Percentiles rank a stretch among this genome's conserved stretches.
phyloP scores from a whole-genome alignment of 192 early-diverging fungal genomes.

The Chytriomyces sp. region DNA sequence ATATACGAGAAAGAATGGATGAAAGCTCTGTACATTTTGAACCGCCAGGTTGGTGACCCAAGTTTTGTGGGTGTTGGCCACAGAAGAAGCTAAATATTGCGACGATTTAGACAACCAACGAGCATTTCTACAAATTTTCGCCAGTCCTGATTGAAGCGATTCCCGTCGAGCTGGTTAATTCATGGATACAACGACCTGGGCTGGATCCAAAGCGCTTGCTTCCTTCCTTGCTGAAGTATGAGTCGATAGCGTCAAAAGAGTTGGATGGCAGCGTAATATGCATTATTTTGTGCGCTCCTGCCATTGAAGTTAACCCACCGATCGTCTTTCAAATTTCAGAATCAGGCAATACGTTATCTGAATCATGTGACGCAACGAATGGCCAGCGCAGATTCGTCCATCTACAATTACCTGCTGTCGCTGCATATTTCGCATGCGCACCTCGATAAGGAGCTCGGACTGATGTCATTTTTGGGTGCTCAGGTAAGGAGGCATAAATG shows the following conservation, averaged over 20 bases:
- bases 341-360: constrained; percentile 90
- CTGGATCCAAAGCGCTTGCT: constrained; percentile 84
- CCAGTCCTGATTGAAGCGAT: constrained; percentile 82
- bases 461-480: constrained; percentile 78
- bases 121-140: constrained; percentile 88
- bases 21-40: constrained; percentile 78
- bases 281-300: constrained; percentile 6
- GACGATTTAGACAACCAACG: constrained; percentile 62
- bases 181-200: constrained; percentile 84
- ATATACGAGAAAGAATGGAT: constrained; percentile 76
- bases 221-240: constrained; percentile 86
- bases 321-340: constrained; percentile 46
- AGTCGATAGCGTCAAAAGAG: constrained; percentile 42
- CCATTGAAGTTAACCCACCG: background rate
- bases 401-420: constrained; percentile 93
- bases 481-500: constrained; percentile 51
- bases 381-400: constrained; percentile 80
- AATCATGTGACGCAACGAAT: constrained; percentile 78
- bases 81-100: background rate
- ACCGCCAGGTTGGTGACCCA: constrained; percentile 65
- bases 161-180: constrained; percentile 83
- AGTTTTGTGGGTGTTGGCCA: constrained; percentile 17
- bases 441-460: constrained; percentile 56
- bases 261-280: background rate
- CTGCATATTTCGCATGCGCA: constrained; percentile 73